Conservation (phyloP, 176 grass and related monocot genomes). For the Urochloa ruziziensis region DNA sequence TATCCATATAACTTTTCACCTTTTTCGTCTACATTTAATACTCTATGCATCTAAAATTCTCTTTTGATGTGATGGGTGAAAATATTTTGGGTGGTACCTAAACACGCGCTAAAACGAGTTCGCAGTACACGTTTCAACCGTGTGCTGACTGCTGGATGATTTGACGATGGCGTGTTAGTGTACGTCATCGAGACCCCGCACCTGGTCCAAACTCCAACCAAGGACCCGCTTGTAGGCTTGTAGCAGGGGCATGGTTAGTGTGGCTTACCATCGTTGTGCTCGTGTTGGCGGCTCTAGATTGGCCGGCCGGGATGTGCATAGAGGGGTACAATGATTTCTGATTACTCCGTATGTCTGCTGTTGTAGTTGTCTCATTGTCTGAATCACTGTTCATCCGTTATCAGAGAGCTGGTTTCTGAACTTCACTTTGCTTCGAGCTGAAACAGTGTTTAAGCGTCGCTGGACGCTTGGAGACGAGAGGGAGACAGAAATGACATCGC, state of each 20-base stretch:
- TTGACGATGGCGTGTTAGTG: no score
- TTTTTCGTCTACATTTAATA: no score
- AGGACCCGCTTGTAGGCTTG: background rate
- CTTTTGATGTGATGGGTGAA: no score
- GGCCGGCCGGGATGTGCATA: background rate
- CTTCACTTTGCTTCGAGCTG: background rate
- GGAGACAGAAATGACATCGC: background rate
- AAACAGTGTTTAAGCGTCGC: background rate
- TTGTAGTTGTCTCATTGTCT: background rate
- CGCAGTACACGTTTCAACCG: no score
- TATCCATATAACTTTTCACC: no score
- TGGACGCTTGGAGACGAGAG: background rate
- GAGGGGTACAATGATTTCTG: background rate
- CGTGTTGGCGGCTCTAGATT: background rate
- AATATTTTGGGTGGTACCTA: no score
- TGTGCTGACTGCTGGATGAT: no score
- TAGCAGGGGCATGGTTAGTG: background rate
- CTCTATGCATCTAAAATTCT: no score
- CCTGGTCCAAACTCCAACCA: background rate
- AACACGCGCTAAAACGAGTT: no score
- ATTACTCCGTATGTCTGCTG: background rate
- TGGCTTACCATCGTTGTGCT: background rate
- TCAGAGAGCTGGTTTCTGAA: background rate
- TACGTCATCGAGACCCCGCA: no score
- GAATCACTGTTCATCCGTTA: background rate